Evolutionary conservation across 2,329 filamentous ascomycete species (phyloP), one percentile per base, ranked within the genome.

Genomic region (Phyllachora maydis): DNA sequence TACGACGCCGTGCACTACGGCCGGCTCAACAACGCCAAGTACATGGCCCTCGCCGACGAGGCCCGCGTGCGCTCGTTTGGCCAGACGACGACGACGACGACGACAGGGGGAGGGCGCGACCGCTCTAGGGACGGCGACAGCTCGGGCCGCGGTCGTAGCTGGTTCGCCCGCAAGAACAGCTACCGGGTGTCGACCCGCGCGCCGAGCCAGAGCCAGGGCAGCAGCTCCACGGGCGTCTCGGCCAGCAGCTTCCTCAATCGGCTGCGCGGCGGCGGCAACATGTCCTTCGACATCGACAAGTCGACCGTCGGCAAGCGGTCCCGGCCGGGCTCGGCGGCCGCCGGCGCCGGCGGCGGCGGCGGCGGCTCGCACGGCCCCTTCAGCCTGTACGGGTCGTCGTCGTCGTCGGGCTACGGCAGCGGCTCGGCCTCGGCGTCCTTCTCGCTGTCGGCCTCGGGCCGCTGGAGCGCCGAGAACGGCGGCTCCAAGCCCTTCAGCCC

Each of bases 11-110:
- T 95, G 30, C 90, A 95, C 46, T 64, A 76, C 30, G 72, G 83
- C 11, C 75, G 88, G 22, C 76, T 92, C 42, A 79, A 92, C 49
- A 93, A 95, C 42, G 74, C 81, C 25, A 85, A 82, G 26, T 93
- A 85, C 49, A 82, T 64, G 27, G 55, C 65, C 22, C 54, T 73
- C 11, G 64, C 67, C 35, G 61, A 71, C 31, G 65, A 72, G 32
- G 77, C 55, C 42, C 72, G 45, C 35, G 82, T 55, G 63, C 79
- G 57, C 59, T 76, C 52, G 51, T 90, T 59, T 52, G 79, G 57
- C 33, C 56, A 59, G 37, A 34, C 49, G 33, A 38, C 53, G 29
- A 42, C 59, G 35, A 55, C 57, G 35, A 42, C 64, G 37, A 60
- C 51, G 34, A 49, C 43, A 15, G 42, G 40, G 13, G 40, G 39